Conservation (phyloP, 2,329 filamentous ascomycete species). For the Didymella pinodella region DNA sequence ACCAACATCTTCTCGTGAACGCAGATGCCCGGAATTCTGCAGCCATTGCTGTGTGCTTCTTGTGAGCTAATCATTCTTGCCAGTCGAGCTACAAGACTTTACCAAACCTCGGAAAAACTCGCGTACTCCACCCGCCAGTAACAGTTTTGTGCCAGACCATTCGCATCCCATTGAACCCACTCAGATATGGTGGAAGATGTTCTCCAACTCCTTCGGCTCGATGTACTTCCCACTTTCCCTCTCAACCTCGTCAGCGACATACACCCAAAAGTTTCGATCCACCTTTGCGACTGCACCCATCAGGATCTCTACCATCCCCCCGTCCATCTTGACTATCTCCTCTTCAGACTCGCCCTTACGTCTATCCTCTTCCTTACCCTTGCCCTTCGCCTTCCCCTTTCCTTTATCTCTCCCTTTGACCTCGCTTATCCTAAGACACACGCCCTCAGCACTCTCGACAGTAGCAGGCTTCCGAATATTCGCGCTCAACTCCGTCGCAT, state of each 20-base stretch:
- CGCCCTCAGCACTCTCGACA: neutral
- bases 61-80: too few relatives aligned
- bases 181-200: conserved; percentile 27
- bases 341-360: conserved; percentile 4
- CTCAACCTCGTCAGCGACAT: conserved; percentile 46
- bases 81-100: too few relatives aligned
- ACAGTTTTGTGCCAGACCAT: too few relatives aligned
- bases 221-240: conserved; percentile 33
- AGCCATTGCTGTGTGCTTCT: too few relatives aligned
- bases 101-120: too few relatives aligned
- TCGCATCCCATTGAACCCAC: neutral
- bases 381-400: conserved; percentile 1
- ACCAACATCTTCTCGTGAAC: too few relatives aligned
- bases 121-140: too few relatives aligned
- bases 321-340: conserved; percentile 8
- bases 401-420: neutral
- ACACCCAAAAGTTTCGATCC: conserved; percentile 42
- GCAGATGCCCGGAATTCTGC: too few relatives aligned
- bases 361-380: neutral
- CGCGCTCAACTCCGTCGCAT: conserved; percentile 32
- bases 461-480: conserved; percentile 29
- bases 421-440: neutral
- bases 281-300: conserved; percentile 41
- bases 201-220: conserved; percentile 30
- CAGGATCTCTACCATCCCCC: conserved; percentile 26